phyloP scores from a whole-genome alignment of 1,284 basidiomycete species.

The Malassezia restricta region DNA sequence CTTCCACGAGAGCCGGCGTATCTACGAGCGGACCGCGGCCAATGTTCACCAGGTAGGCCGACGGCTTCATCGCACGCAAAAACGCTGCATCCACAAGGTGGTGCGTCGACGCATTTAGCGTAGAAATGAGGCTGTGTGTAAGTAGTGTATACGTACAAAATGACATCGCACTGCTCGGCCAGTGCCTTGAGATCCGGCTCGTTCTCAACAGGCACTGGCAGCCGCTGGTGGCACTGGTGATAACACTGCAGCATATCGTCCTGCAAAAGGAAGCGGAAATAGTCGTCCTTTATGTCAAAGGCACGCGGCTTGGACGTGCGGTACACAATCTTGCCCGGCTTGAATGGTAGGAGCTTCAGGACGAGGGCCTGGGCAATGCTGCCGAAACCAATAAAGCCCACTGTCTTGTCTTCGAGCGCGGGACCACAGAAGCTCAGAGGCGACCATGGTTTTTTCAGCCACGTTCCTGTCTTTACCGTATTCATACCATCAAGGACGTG shows the following conservation, averaged over 20 bases:
- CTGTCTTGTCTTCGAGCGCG: constrained; percentile 54
- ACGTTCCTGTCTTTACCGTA: constrained; percentile 59
- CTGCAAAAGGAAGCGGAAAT: constrained; percentile 19
- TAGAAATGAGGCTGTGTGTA: constrained; percentile 57
- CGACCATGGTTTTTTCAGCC: constrained; percentile 61
- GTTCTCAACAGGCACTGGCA: constrained; percentile 22
- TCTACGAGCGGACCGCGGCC: constrained; percentile 61
- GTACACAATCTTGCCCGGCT: constrained; percentile 22
- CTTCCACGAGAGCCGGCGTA: constrained; percentile 64
- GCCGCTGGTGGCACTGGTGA: background rate
- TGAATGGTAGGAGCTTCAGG: constrained; percentile 23
- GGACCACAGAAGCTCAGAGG: constrained; percentile 64
- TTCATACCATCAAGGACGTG: constrained; percentile 57
- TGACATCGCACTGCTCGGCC: constrained; percentile 21
- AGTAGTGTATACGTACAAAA: constrained; percentile 16
- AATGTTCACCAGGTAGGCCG: constrained; percentile 32
- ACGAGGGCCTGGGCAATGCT: constrained; percentile 22
- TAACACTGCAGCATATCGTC: constrained; percentile 13
- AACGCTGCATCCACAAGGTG: constrained; percentile 64
- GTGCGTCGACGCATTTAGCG: constrained; percentile 60
- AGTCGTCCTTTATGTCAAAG: constrained; percentile 18
- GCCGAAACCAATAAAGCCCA: constrained; percentile 81
- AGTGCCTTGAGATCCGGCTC: constrained; percentile 20
- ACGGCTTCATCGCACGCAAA: constrained; percentile 64
- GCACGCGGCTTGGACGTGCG: constrained; percentile 23